Base-by-base conservation (phyloP, 805 yeast genomes). In the Candida montana region DNA sequence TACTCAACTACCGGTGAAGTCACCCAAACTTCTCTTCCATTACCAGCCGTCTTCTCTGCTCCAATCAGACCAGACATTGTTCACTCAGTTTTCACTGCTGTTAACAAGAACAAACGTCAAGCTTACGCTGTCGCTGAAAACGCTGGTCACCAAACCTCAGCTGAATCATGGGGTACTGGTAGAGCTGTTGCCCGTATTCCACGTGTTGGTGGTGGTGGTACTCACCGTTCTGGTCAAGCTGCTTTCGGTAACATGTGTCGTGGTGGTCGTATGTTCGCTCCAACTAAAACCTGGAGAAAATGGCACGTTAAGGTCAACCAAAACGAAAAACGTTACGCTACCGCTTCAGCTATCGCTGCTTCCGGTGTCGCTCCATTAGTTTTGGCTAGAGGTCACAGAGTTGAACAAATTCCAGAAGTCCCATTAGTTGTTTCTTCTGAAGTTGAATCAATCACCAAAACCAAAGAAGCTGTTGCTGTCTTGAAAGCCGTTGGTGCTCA, bases 231-330 rank as follows among this genome's bases (percentile, higher is more conserved):
- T 58, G 99, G 99, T 74, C 99, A 93, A 78, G 99, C 89, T 74
- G 99, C 99, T 71, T 93, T 93, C 83, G 99, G 99, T 84, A 93
- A 93, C 93, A 93, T 93, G 99, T 93, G 99, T 83, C 91, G 99
- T 77, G 97, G 97, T 74, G 99, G 99, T 81, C 95, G 99, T 78
- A 93, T 93, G 98, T 93, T 93, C 69, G 97, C 99, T 75, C 99
- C 99, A 74, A 93, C 99, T 75, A 93, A 93, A 83, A 90, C 95
- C 75, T 93, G 99, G 99, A 89, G 99, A 86, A 91, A 83, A 79
- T 93, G 99, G 99, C 95, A 93, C 89, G 95, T 93, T 68, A 93
- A 90, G 84, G 96, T 93, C 68, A 93, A 93, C 96, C 96, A 89
- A 76, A 91, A 91, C 88, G 96, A 93, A 81, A 91, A 91, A 84